These are phyloP conservation scores for Zizania palustris DNA, from an alignment of 202 grass and related monocot species.

Conservation along the genomic window DNA sequence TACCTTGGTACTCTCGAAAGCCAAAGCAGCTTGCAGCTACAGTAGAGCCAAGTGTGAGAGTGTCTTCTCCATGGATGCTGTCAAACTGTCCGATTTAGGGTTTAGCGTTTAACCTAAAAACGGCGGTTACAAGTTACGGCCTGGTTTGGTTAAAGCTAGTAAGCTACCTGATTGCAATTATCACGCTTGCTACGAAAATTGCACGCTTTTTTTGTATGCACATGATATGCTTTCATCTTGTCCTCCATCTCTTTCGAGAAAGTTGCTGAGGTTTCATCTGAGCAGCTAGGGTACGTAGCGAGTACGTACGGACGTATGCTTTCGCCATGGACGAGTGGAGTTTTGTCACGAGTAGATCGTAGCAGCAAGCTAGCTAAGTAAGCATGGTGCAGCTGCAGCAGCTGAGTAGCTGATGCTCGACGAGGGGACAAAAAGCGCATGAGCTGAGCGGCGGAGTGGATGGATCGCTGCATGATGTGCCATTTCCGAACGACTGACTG, in stretches of 20 bases:
- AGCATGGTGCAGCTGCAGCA: too few relatives aligned
- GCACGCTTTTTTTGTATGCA: conserved; percentile 20
- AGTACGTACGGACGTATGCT: too few relatives aligned
- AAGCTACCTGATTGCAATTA: conserved; percentile 30
- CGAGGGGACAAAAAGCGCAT: conserved; percentile 5
- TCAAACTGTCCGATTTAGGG: background rate
- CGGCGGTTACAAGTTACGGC: too few relatives aligned
- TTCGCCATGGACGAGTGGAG: background rate
- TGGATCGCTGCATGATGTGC: background rate
- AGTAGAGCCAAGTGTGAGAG: background rate
- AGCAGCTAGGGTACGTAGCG: background rate
- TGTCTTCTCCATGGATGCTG: conserved; percentile 35
- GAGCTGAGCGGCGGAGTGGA: conserved; percentile 2
- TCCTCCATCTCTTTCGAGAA: conserved; percentile 20
- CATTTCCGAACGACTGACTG: background rate
- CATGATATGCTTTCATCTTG: background rate
- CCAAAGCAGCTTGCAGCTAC: background rate
- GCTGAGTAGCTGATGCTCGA: too few relatives aligned
- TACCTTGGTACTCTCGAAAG: conserved; percentile 55
- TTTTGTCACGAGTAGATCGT: conserved; percentile 38
- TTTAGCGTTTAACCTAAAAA: too few relatives aligned
- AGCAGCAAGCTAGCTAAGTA: too few relatives aligned
- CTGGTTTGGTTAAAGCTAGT: too few relatives aligned
- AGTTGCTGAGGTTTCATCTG: conserved; percentile 18
- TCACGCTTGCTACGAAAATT: background rate